phyloP scores from a whole-genome alignment of 148 eudicot genomes.

The Rhododendron molle region DNA sequence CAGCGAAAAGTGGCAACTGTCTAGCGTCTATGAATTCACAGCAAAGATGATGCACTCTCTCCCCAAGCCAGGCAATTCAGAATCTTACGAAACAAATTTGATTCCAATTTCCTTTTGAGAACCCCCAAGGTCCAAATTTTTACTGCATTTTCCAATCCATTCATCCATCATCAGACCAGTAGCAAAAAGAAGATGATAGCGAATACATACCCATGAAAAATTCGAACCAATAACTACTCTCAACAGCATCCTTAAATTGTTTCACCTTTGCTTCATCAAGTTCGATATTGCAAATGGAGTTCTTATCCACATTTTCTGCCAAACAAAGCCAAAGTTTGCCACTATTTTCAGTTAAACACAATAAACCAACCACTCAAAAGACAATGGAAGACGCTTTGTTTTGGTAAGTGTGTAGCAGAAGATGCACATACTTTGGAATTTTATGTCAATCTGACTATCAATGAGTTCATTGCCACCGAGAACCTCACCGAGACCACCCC shows the following conservation, averaged over 20 bases:
- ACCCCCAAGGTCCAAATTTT: not conserved
- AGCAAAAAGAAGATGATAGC: not conserved
- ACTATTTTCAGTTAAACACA: constrained; percentile 1
- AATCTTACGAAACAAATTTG: not conserved
- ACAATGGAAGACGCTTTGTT: not conserved
- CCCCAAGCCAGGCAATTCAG: not conserved
- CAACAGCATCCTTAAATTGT: constrained; percentile 87
- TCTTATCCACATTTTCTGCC: constrained; percentile 70
- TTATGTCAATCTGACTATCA: constrained; percentile 80
- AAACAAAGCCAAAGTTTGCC: constrained; percentile 12
- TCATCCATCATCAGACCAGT: not conserved
- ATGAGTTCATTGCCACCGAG: constrained; percentile 97
- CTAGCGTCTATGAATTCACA: not conserved
- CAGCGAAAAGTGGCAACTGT: not conserved
- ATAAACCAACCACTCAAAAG: constrained; percentile 1
- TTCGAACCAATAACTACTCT: constrained; percentile 91
- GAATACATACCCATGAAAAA: constrained; percentile 80
- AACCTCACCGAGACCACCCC: constrained; percentile 99
- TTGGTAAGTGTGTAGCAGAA: not conserved
- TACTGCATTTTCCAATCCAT: not conserved
- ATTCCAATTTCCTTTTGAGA: not conserved
- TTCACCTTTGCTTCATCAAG: constrained; percentile 71
- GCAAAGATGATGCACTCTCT: not conserved
- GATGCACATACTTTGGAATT: constrained; percentile 60
- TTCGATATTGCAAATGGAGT: constrained; percentile 65